Conservation (phyloP, 2,329 filamentous ascomycete species). For the Colletotrichum tofieldiae region DNA sequence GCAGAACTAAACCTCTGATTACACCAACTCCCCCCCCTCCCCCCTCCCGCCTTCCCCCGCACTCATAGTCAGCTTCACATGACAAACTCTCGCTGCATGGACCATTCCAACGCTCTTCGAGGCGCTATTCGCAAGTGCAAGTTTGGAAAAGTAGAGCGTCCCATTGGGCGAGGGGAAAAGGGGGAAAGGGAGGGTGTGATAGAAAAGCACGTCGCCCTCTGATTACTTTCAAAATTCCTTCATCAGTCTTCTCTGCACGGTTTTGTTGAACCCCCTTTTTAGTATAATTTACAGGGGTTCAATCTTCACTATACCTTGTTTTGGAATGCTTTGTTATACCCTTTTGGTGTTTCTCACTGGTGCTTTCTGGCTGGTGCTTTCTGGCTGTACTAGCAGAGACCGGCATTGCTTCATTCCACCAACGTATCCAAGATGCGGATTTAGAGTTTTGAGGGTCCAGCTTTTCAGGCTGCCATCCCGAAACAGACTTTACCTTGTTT, state of each 20-base stretch:
- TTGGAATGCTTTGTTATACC: neutral
- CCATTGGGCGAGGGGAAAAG: neutral
- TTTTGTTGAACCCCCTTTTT: no score
- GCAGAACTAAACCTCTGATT: neutral
- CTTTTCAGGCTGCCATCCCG: no score
- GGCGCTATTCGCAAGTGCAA: neutral
- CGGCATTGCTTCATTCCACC: neutral
- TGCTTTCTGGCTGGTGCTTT: neutral
- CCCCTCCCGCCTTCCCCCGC: no score
- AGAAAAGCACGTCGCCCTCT: neutral
- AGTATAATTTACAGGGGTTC: no score
- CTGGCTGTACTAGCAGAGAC: neutral
- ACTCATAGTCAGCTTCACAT: slow-evolving; percentile 29
- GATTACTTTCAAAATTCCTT: neutral
- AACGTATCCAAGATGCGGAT: neutral
- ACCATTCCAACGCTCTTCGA: neutral
- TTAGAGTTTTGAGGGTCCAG: neutral
- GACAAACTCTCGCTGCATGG: slow-evolving; percentile 32
- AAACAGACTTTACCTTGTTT: no score
- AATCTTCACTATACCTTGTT: no score
- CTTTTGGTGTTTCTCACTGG: neutral
- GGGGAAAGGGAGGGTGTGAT: neutral
- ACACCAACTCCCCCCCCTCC: neutral
- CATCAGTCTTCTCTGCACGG: neutral
- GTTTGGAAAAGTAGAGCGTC: neutral